Base-by-base conservation (phyloP, 805 yeast genomes). In the Yarrowia alimentaria region DNA sequence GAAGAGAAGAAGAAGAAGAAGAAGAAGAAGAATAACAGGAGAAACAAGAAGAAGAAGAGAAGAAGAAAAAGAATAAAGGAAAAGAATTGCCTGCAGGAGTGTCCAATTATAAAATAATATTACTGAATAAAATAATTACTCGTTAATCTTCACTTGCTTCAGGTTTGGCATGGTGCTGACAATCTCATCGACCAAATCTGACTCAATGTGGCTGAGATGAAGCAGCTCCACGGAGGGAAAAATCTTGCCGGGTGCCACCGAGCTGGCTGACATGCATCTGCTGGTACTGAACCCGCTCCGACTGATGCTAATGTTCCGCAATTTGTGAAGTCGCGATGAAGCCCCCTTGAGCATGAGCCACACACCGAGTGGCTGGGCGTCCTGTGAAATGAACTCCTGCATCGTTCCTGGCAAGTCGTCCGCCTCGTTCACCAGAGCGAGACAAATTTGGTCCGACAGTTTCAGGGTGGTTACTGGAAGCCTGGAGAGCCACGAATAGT, bases 311-410 rank as follows among this genome's bases (percentile, higher is more conserved):
- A 40, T 19, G 5, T 32, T 40, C 12, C 17, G 16, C 14, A 40
- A 16, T 13, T 28, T 40, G 2, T 32, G 18, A 5, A 40, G n/a
- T 12, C 47, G 6, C 5, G 32, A 14, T 5, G 47, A 28, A 6
- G 47, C 47, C 19, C 47, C 47, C 1, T 26, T 19, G 18, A 40
- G 24, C 47, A 40, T 40, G 10, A 19, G 47, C 47, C 47, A 40
- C 4, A 33, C 47, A 0, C 26, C 7, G 7, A 40, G 24, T 5
- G 47, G 47, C 18, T 28, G 47, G 3, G 47, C 13, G 13, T 40
- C 47, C 8, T 13, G n/a, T 5, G 47, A 26, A 6, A 26, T 28
- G 25, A 40, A 40, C 32, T 40, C 33, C 5, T 18, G 13, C 11
- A 40, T 24, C 6, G 19, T 20, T 4, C 13, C 13, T 14, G 47